These are phyloP conservation scores for Prunus fruticosa DNA, from an alignment of 306 rosid genomes.

Conservation along the genomic window DNA sequence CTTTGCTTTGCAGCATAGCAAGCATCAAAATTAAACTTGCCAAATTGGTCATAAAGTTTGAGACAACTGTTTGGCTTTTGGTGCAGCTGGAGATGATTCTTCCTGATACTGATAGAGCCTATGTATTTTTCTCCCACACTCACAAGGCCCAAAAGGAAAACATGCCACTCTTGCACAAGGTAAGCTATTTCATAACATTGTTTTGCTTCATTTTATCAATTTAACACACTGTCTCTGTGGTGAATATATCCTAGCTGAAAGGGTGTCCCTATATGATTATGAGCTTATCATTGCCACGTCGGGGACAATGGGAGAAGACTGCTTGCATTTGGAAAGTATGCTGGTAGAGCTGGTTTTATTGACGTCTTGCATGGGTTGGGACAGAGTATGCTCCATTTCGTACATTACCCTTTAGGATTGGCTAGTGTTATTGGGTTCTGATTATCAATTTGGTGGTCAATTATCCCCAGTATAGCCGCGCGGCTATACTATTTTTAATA, in stretches of 20 bases:
- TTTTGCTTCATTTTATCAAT: constrained; percentile 2
- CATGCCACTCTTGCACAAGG: constrained; percentile 91
- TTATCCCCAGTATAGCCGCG: too few relatives aligned
- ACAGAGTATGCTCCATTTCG: constrained; percentile 52
- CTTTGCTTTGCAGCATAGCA: not conserved
- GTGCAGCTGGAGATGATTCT: constrained; percentile 79
- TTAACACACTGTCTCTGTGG: not conserved
- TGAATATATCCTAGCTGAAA: not conserved
- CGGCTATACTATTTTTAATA: too few relatives aligned
- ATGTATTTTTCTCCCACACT: constrained; percentile 89
- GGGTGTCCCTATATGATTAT: too few relatives aligned
- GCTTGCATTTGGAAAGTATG: constrained; percentile 87
- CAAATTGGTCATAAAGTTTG: not conserved
- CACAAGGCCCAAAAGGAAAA: constrained; percentile 94
- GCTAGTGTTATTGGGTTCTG: too few relatives aligned
- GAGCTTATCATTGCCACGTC: constrained; percentile 15
- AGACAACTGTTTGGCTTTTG: not conserved
- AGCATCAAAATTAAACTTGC: not conserved
- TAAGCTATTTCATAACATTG: constrained; percentile 11
- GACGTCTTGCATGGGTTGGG: constrained; percentile 83
- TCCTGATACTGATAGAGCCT: constrained; percentile 84
- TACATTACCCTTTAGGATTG: not conserved
- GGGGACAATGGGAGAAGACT: constrained; percentile 73
- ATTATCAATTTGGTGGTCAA: too few relatives aligned
- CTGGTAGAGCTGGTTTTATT: constrained; percentile 91